Percentiles rank a stretch among this genome's conserved stretches.
phyloP scores from a whole-genome alignment of 306 rosid species.

The Ceratonia siliqua region DNA sequence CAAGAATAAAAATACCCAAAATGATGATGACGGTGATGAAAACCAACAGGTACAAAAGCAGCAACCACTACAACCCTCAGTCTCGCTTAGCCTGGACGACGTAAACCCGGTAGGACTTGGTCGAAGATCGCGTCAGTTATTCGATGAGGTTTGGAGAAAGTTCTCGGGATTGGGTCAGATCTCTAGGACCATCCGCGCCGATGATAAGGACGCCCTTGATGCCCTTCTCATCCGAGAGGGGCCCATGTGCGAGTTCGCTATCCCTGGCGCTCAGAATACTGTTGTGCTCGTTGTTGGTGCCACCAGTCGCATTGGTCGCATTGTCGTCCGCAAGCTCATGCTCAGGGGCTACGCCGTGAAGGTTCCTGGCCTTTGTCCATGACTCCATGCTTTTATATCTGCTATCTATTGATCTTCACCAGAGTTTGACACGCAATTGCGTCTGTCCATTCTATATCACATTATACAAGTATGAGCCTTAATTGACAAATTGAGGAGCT shows the following conservation, averaged over 20 bases:
- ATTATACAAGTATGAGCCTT: neutral
- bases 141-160: conserved; percentile 95
- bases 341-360: conserved; percentile 88
- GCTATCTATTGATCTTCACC: neutral
- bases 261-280: conserved; percentile 92
- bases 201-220: conserved; percentile 71
- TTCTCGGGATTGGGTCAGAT: conserved; percentile 94
- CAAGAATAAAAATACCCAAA: conserved; percentile 23
- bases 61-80: conserved; percentile 40
- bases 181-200: conserved; percentile 71
- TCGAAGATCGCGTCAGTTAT: conserved; percentile 75
- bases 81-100: conserved; percentile 68
- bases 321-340: conserved; percentile 91
- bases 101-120: conserved; percentile 96
- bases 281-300: conserved; percentile 92
- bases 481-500: neutral
- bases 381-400: neutral
- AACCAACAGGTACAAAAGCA: conserved; percentile 17
- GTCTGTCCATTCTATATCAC: neutral
- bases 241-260: conserved; percentile 90
- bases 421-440: neutral
- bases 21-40: conserved; percentile 6
- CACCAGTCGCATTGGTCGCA: conserved; percentile 87
- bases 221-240: conserved; percentile 83
- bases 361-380: conserved; percentile 37